Conservation (phyloP, 2,329 filamentous ascomycete species). For the Pseudogymnoascus sp. region DNA sequence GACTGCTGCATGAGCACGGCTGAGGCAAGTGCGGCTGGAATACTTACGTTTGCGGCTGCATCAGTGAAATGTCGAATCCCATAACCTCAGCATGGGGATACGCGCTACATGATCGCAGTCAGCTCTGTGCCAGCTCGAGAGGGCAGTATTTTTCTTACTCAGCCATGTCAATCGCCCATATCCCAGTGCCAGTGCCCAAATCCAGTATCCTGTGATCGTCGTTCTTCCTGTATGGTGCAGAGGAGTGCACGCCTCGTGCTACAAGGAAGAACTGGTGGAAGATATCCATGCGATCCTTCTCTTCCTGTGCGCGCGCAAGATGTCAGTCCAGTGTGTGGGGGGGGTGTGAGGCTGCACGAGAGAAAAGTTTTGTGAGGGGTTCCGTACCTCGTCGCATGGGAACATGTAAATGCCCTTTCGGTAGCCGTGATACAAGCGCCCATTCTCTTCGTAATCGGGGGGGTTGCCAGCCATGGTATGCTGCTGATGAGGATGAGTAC, state of each 20-base stretch:
- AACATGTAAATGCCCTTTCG: conserved; percentile 64
- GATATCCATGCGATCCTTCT: conserved; percentile 73
- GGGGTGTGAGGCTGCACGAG: neutral
- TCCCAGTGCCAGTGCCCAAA: conserved; percentile 79
- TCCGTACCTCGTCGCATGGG: conserved; percentile 67
- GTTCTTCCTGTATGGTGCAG: conserved; percentile 29
- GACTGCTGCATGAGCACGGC: conserved; percentile 25
- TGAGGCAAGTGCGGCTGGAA: conserved; percentile 30
- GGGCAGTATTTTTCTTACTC: conserved; percentile 47
- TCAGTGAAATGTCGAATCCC: conserved; percentile 54
- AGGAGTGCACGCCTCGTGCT: conserved; percentile 44
- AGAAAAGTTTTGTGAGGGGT: conserved; percentile 4
- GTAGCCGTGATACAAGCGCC: conserved; percentile 62
- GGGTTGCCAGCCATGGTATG: conserved; percentile 24
- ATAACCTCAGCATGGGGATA: conserved; percentile 52
- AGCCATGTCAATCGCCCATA: conserved; percentile 84
- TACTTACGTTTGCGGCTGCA: conserved; percentile 49
- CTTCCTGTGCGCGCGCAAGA: conserved; percentile 40
- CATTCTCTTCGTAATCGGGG: conserved; percentile 53
- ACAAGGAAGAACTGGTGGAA: conserved; percentile 71
- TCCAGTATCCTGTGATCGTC: conserved; percentile 46
- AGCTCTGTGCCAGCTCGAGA: conserved; percentile 5
- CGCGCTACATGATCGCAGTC: conserved; percentile 31
- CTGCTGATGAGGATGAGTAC: conserved; percentile 7
- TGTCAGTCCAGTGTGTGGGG: conserved; percentile 11